Base-by-base conservation (phyloP, 768 basidiomycete species). In the Psilocybe sp. region DNA sequence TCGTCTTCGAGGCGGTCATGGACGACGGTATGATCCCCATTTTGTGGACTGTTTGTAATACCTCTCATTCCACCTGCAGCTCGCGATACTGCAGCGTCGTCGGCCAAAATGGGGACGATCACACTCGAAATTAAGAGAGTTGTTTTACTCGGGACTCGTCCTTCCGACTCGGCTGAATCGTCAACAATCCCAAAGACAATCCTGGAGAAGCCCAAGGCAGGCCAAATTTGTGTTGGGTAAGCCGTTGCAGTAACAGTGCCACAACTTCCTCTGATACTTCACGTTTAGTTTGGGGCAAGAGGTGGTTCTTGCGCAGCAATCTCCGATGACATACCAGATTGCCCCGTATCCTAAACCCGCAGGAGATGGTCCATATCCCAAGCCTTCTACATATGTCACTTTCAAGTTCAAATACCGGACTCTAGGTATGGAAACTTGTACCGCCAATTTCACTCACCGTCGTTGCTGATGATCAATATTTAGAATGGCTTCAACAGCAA, bases 81-180 rank as follows among this genome's bases (percentile, higher is more conserved):
- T 16, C 32, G 15, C 12, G 43, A 28, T 31, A 34, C 3, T 34
- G 1, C 55, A 38, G 44, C 50, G 3, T 52, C 50, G 15, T 40
- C 61, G 43, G 41, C 53, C 12, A 78, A 82, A 20, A 53, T 69
- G 34, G 85, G 85, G 5, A 79, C 73, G 54, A 79, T 87, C 38
- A 63, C 64, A 1, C 54, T 86, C 16, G 78, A 78, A 48, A 78
- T 87, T 58, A 69, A 71, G 52, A 59, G 72, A 45, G 65, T 78
- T 44, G 68, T 67, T 47, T 59, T 70, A 18, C 57, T 74, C 5
- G 60, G 59, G 32, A 56, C 55, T n/a, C 70, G 67, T 23, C 23
- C 23, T 28, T 58, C 64, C n/a, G 66, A 80, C 9, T 81, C 84
- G 57, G 33, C 64, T 14, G 51, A 77, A 13, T 73, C 74, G 48